Evolutionary conservation across 192 early-diverging fungal genomes (phyloP).

Genomic region (Martensiomyces pterosporus): DNA sequence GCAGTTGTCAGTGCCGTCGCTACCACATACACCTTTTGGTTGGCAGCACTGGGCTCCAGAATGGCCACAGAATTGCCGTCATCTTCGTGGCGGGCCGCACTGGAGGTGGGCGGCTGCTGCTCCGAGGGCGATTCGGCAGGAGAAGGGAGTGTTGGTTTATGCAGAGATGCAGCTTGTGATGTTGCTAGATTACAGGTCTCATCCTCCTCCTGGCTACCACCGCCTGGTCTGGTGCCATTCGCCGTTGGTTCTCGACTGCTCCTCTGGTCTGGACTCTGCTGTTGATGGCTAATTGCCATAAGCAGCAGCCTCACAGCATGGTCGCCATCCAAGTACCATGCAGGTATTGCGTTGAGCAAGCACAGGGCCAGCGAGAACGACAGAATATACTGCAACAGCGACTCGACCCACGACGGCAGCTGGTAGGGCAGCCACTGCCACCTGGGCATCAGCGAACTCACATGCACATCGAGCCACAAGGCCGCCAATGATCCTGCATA

Average conservation of each 20-base stretch:
- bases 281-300: too few species aligned
- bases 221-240: too few species aligned
- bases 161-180: too few species aligned
- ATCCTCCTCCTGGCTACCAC: too few species aligned
- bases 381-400: slow-evolving; percentile 31
- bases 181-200: too few species aligned
- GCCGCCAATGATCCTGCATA: slow-evolving; percentile 24
- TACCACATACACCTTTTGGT: neutral
- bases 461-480: slow-evolving; percentile 38
- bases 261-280: too few species aligned
- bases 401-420: slow-evolving; percentile 20
- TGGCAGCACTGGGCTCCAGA: neutral
- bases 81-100: too few species aligned
- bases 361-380: slow-evolving; percentile 38
- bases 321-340: slow-evolving; percentile 35
- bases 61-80: neutral
- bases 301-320: slow-evolving; percentile 19
- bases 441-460: slow-evolving; percentile 27
- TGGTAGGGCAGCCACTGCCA: slow-evolving; percentile 9
- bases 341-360: slow-evolving; percentile 36
- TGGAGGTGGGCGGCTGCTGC: too few species aligned
- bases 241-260: too few species aligned
- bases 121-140: too few species aligned
- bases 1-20: slow-evolving; percentile 14
- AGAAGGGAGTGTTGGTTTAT: too few species aligned